phyloP scores from a whole-genome alignment of 1,284 basidiomycete species.

The Erythrobasidium hasegawianum region DNA sequence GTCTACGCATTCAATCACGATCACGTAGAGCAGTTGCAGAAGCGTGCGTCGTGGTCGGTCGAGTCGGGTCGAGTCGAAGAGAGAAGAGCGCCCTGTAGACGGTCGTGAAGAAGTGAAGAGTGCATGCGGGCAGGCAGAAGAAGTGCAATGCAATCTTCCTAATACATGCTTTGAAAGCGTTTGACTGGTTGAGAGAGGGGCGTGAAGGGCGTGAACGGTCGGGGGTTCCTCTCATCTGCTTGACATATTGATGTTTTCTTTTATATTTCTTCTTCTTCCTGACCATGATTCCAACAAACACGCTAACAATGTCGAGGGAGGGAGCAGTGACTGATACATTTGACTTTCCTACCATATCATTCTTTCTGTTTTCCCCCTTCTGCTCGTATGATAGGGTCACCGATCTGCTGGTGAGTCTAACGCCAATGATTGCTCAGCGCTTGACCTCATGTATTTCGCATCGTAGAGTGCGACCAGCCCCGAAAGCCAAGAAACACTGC shows the following conservation, averaged over 20 bases:
- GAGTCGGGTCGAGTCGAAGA: neutral
- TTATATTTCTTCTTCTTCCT: neutral
- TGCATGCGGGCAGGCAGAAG: neutral
- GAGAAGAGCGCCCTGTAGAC: neutral
- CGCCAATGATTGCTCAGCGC: neutral
- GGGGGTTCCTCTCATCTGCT: neutral
- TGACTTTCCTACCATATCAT: neutral
- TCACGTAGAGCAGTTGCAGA: too few species aligned
- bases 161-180: neutral
- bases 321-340: neutral
- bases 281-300: neutral
- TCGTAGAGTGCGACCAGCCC: constrained; percentile 28
- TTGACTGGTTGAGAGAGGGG: neutral
- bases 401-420: constrained; percentile 15
- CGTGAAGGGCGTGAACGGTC: neutral
- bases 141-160: neutral
- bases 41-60: too few species aligned
- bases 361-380: too few species aligned
- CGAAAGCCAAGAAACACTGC: constrained; percentile 30
- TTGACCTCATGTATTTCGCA: neutral
- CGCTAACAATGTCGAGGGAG: neutral
- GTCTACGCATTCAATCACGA: too few species aligned
- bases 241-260: neutral
- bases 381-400: constrained; percentile 15
- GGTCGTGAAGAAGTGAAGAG: neutral